Evolutionary conservation across 2,329 filamentous ascomycete species (phyloP).

Genomic region (Alternaria novae-zelandiae): DNA sequence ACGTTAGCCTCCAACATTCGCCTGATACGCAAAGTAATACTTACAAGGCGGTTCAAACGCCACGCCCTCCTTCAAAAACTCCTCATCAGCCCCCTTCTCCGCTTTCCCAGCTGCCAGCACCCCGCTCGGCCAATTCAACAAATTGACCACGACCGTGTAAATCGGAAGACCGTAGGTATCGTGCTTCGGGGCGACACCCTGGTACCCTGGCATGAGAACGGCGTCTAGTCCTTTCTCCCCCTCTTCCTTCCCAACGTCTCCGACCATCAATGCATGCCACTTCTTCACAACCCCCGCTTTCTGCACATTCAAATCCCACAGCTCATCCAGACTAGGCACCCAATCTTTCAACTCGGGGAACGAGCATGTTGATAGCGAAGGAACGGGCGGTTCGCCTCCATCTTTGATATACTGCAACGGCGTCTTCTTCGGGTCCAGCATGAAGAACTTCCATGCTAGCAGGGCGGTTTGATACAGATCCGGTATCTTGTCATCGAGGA

Average conservation of each 20-base stretch:
- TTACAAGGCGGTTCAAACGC: slow-evolving; percentile 46
- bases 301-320: slow-evolving; percentile 53
- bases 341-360: slow-evolving; percentile 43
- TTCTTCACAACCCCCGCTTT: slow-evolving; percentile 42
- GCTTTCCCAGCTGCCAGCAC: slow-evolving; percentile 56
- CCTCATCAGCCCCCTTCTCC: slow-evolving; percentile 50
- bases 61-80: slow-evolving; percentile 37
- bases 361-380: slow-evolving; percentile 46
- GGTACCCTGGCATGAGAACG: slow-evolving; percentile 57
- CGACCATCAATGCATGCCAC: slow-evolving; percentile 52
- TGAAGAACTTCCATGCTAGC: slow-evolving; percentile 53
- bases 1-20: not conserved
- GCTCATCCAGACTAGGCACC: slow-evolving; percentile 46
- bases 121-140: slow-evolving; percentile 61
- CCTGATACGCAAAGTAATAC: slow-evolving; percentile 14
- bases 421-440: slow-evolving; percentile 48
- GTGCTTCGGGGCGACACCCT: slow-evolving; percentile 59
- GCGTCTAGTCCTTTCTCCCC: slow-evolving; percentile 56
- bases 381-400: slow-evolving; percentile 54
- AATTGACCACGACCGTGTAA: slow-evolving; percentile 60
- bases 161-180: slow-evolving; percentile 57
- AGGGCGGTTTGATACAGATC: slow-evolving; percentile 41
- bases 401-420: slow-evolving; percentile 41
- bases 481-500: slow-evolving; percentile 36
- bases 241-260: not conserved